phyloP scores from a whole-genome alignment of 148 eudicot species.

The Suaeda aralocaspica region DNA sequence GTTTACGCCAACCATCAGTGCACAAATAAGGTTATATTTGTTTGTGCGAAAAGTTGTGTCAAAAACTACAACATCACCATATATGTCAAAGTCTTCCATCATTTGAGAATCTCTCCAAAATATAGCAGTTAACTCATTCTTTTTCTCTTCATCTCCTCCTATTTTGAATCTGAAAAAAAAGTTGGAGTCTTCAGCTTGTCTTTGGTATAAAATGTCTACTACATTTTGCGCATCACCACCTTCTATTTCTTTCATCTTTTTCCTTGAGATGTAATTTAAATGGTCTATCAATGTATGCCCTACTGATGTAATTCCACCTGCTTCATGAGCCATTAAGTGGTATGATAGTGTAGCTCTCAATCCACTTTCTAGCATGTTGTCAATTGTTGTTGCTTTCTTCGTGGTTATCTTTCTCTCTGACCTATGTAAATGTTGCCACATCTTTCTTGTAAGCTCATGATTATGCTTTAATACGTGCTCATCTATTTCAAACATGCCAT shows the following conservation, averaged over 20 bases:
- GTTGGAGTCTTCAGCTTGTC: too few species aligned
- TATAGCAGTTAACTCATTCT: too few species aligned
- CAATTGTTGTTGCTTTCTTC: not conserved
- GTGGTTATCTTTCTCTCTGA: too few species aligned
- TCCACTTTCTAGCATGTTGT: not conserved
- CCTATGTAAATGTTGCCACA: not conserved
- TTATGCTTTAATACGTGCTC: not conserved
- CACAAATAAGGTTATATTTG: too few species aligned
- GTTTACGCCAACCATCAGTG: too few species aligned
- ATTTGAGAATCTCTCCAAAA: too few species aligned
- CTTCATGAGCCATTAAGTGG: not conserved
- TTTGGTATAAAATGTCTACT: not conserved
- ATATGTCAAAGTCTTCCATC: too few species aligned
- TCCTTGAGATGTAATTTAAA: not conserved
- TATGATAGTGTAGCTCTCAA: not conserved
- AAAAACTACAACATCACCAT: too few species aligned
- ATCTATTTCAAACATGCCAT: not conserved
- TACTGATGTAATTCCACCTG: not conserved
- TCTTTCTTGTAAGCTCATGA: not conserved
- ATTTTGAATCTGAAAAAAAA: too few species aligned
- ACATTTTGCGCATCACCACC: conserved; percentile 8
- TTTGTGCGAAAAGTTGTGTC: too few species aligned
- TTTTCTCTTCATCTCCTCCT: too few species aligned
- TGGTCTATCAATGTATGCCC: conserved; percentile 5
- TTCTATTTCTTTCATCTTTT: too few species aligned